Conservation (phyloP, 1,284 basidiomycete genomes). For the Papiliotrema laurentii region DNA sequence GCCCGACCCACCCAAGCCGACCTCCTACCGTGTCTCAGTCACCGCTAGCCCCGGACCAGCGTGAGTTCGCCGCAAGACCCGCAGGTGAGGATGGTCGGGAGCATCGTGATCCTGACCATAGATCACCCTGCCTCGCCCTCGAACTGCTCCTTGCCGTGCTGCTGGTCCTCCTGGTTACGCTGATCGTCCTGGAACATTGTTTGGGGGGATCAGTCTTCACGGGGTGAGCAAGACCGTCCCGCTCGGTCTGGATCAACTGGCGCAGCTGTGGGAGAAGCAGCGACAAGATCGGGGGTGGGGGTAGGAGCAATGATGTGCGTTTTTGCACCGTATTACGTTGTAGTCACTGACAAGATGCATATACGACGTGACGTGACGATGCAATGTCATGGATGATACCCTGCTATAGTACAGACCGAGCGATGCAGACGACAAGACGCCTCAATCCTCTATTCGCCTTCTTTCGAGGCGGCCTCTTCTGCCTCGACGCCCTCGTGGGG, state of each 20-base stretch:
- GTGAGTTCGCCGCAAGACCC: slow-evolving; percentile 6
- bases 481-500: background rate
- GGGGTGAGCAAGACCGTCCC: background rate
- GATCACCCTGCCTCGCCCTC: background rate
- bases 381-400: too few relatives aligned
- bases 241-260: slow-evolving; percentile 4
- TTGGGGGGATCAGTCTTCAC: background rate
- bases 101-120: background rate
- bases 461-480: background rate
- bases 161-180: background rate
- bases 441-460: background rate
- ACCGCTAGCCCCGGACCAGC: background rate
- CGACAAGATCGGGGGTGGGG: slow-evolving; percentile 2
- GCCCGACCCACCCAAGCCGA: slow-evolving; percentile 1
- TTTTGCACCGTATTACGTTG: too few relatives aligned
- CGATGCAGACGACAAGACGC: background rate
- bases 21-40: slow-evolving; percentile 9
- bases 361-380: background rate
- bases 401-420: too few relatives aligned
- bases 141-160: background rate
- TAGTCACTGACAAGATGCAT: background rate
- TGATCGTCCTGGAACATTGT: background rate
- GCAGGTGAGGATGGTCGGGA: background rate
- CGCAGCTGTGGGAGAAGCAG: slow-evolving; percentile 1
- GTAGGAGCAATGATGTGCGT: too few relatives aligned